Evolutionary conservation across 352 stramenopile species (phyloP).

Genomic region (Globisporangium solare): DNA sequence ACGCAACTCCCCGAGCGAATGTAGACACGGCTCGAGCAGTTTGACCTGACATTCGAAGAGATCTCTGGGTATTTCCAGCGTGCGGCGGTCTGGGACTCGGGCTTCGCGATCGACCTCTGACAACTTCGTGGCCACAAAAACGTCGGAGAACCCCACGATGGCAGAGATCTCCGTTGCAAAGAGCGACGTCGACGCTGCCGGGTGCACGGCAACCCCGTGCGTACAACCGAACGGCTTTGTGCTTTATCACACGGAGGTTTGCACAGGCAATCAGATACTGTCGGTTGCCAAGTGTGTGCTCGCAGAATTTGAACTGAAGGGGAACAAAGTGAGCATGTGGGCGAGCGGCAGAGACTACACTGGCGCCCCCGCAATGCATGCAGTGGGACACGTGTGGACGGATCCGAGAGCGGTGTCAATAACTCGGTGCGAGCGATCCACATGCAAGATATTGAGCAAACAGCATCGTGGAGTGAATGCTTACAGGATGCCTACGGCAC

Average conservation of each 20-base stretch:
- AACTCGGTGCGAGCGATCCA: constrained; percentile 8
- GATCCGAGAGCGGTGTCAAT: background rate
- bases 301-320: too few relatives aligned
- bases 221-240: too few relatives aligned
- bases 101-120: constrained; percentile 6
- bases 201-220: too few relatives aligned
- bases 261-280: too few relatives aligned
- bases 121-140: constrained; percentile 13
- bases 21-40: constrained; percentile 7
- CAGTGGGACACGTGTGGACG: constrained; percentile 1
- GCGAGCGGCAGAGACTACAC: constrained; percentile 12
- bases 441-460: background rate
- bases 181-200: too few relatives aligned
- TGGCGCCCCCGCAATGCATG: background rate
- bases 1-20: constrained; percentile 9
- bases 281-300: too few relatives aligned
- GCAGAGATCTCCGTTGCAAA: constrained; percentile 12
- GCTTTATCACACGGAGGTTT: too few relatives aligned
- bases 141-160: constrained; percentile 16
- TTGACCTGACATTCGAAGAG: constrained; percentile 8
- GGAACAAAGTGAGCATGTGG: constrained; percentile 9
- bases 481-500: background rate
- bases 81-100: constrained; percentile 20
- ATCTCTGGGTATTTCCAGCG: constrained; percentile 18
- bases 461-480: background rate